Conservation (phyloP, 2,329 filamentous ascomycete genomes). For the Penicillium paneum region DNA sequence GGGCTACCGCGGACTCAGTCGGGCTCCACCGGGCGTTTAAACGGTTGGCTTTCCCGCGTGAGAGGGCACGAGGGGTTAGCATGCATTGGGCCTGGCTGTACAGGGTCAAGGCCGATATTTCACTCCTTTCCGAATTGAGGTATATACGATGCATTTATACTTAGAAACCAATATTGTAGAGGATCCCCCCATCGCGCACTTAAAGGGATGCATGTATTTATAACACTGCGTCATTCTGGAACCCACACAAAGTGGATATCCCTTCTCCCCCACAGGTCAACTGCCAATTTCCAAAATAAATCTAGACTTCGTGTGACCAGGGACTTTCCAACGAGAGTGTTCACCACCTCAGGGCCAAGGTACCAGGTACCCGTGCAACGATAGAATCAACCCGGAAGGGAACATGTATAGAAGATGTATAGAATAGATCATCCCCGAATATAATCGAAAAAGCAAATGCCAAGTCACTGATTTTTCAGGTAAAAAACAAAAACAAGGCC, state of each 20-base stretch:
- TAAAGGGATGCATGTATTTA: neutral
- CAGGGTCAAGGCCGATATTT: neutral
- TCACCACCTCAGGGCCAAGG: slow-evolving; percentile 7
- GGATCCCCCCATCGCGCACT: neutral
- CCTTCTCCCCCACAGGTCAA: slow-evolving; percentile 4
- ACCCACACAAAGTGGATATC: neutral
- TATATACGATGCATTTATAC: neutral
- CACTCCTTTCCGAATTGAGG: neutral
- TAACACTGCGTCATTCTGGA: slow-evolving; percentile 1
- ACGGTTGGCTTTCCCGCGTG: slow-evolving; percentile 13
- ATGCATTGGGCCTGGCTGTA: neutral
- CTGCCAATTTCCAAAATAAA: slow-evolving; percentile 8
- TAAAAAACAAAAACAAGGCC: slow-evolving; percentile 3
- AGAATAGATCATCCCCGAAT: neutral
- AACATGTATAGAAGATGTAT: neutral
- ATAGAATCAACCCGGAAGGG: neutral
- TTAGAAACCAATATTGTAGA: no score
- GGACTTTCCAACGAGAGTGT: neutral
- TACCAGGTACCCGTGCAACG: slow-evolving; percentile 20
- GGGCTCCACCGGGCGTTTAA: slow-evolving; percentile 23
- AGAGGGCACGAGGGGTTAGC: slow-evolving; percentile 10
- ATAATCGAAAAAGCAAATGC: neutral
- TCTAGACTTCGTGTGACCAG: slow-evolving; percentile 8
- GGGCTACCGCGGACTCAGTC: neutral
- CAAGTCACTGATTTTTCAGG: slow-evolving; percentile 16